Evolutionary conservation across 331 rosid species (phyloP), one percentile per base, ranked within the genome.

Genomic region (Rosa hybrid): DNA sequence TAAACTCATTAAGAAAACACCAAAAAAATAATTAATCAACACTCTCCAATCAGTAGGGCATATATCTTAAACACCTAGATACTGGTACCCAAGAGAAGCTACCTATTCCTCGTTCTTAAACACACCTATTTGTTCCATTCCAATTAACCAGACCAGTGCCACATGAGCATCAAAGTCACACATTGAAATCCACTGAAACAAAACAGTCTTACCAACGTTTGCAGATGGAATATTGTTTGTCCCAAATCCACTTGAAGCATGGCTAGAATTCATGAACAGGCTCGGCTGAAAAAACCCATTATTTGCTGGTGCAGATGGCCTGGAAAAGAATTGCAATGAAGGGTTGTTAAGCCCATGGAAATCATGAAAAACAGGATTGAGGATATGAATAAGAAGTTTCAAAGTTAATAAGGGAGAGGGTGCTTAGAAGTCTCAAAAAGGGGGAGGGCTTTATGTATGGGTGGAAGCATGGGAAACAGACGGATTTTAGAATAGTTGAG

Each of bases 221-320:
- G 49, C 81, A 67, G 78, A 76, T 68, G 83, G 82, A 21, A 81
- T 68, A 81, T 62, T 72, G 62, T 73, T 54, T 12, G 48, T 65
- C 63, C 83, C 87, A 69, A 81, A 77, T 27, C 72, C 82, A 79
- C 80, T 59, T 44, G 82, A 67, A 77, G 79, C 86, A 94, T 82
- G 85, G 78, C 67, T 68, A 27, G 81, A 74, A 85, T 20, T 76
- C 59, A 76, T 86, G 46, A 84, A 85, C 68, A 76, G 51, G 84
- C 50, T 79, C 64, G 80, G 82, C 82, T 85, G 94, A 3, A 44
- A 81, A 59, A 71, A 76, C 45, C 82, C 72, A 84, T 81, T 85
- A 51, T 48, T 75, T 68, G 59, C 79, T 64, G 91, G 83, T 49
- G 86, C 76, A 85, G 89, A 74, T 71, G 94, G 83, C 89, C 97